Percentiles rank a stretch among this genome's conserved stretches.
Conservation (phyloP, 2,329 filamentous ascomycete species). For the Rachicladosporium sp. region DNA sequence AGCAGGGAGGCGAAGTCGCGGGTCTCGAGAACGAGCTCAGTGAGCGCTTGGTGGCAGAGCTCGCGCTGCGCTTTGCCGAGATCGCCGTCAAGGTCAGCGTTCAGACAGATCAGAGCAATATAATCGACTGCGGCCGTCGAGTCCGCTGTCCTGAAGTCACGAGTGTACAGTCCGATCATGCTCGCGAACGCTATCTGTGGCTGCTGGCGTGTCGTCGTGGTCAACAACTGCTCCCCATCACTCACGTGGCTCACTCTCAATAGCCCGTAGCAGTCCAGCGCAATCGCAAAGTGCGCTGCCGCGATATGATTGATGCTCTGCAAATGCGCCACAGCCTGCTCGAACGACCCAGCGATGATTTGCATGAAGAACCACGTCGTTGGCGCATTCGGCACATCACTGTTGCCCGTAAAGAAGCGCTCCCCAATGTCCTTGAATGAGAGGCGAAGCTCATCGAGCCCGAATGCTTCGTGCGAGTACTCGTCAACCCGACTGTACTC, state of each 20-base stretch:
- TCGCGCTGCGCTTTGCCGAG: conserved; percentile 63
- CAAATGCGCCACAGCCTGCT: conserved; percentile 81
- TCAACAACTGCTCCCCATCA: conserved; percentile 55
- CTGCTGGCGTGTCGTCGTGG: conserved; percentile 54
- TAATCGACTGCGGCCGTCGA: conserved; percentile 89
- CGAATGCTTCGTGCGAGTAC: conserved; percentile 49
- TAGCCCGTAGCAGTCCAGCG: conserved; percentile 77
- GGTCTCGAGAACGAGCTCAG: conserved; percentile 87
- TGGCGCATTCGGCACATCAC: conserved; percentile 68
- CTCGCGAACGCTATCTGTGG: conserved; percentile 89
- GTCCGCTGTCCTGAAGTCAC: conserved; percentile 85
- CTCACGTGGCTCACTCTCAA: conserved; percentile 75
- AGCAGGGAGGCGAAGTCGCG: conserved; percentile 89
- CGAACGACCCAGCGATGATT: conserved; percentile 81
- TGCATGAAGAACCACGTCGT: conserved; percentile 92
- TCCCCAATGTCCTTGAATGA: conserved; percentile 81
- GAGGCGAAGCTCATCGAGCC: conserved; percentile 56
- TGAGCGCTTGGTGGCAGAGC: conserved; percentile 82
- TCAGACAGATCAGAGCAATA: conserved; percentile 79
- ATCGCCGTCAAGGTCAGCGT: conserved; percentile 65
- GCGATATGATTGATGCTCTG: conserved; percentile 87
- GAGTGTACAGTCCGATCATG: conserved; percentile 89
- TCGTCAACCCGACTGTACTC: conserved; percentile 51
- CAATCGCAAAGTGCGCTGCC: conserved; percentile 88
- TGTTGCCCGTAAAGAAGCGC: conserved; percentile 75